Evolutionary conservation across 768 basidiomycete species (phyloP).

Genomic region (Mycena indigotica): DNA sequence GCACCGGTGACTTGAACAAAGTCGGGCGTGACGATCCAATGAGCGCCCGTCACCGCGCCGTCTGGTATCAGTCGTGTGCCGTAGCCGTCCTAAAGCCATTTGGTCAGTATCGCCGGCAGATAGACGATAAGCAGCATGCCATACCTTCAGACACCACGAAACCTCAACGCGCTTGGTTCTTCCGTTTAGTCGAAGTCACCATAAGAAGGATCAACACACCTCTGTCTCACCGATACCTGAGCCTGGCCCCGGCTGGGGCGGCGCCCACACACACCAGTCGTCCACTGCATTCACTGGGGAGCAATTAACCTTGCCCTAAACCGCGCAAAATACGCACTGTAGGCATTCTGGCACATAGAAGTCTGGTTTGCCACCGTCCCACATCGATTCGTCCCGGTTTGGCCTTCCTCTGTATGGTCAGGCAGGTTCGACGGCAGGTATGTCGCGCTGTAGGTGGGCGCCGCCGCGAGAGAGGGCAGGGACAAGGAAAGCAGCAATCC

Average conservation of each 20-base stretch:
- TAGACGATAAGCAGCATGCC: neutral
- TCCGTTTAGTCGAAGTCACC: constrained; percentile 18
- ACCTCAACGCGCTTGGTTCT: constrained; percentile 41
- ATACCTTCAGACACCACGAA: constrained; percentile 47
- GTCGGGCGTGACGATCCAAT: constrained; percentile 73
- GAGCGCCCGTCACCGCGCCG: constrained; percentile 67
- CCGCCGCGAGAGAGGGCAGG: constrained; percentile 6
- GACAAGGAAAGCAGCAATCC: neutral
- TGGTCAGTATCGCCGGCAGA: neutral
- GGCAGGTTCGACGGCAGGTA: constrained; percentile 54
- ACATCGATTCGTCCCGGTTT: constrained; percentile 67
- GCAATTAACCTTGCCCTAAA: neutral
- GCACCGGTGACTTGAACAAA: constrained; percentile 71
- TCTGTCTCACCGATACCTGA: constrained; percentile 64
- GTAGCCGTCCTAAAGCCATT: constrained; percentile 46
- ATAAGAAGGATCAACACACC: constrained; percentile 33
- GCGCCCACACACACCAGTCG: constrained; percentile 40
- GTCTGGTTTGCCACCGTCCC: constrained; percentile 55
- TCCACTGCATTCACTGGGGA: constrained; percentile 18
- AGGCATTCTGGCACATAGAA: constrained; percentile 69
- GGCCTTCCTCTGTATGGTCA: constrained; percentile 51
- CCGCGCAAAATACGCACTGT: constrained; percentile 40
- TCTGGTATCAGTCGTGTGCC: constrained; percentile 73
- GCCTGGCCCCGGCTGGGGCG: constrained; percentile 50
- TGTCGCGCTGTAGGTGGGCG: constrained; percentile 43